These are phyloP conservation scores for Avena atlantica DNA, from an alignment of 176 grass and related monocot species.

Conservation along the genomic window DNA sequence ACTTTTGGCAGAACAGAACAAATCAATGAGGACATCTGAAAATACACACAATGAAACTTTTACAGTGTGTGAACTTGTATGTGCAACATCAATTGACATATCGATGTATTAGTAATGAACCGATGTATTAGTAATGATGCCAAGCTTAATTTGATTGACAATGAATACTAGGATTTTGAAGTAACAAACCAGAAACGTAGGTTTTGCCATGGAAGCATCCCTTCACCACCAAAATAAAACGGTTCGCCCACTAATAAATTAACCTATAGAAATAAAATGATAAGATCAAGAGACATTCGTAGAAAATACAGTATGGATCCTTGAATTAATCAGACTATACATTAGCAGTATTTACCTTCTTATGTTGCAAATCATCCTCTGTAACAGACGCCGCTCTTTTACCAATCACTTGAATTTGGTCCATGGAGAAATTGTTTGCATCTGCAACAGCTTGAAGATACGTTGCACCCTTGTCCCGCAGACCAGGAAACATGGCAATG, in stretches of 20 bases:
- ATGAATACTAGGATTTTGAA: background rate
- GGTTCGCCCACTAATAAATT: conserved; percentile 79
- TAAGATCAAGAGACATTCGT: conserved; percentile 20
- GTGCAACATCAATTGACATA: background rate
- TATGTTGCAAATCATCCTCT: conserved; percentile 51
- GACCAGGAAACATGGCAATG: conserved; percentile 76
- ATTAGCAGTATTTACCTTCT: conserved; percentile 66
- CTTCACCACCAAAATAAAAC: conserved; percentile 88
- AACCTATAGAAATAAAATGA: conserved; percentile 57
- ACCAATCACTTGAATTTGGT: conserved; percentile 69
- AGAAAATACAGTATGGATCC: conserved; percentile 25
- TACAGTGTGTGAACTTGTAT: background rate
- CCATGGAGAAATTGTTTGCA: conserved; percentile 72
- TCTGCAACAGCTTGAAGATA: conserved; percentile 72
- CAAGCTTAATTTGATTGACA: conserved; percentile 7
- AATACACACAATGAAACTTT: background rate
- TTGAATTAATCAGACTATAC: background rate
- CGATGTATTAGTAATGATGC: background rate
- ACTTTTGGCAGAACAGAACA: background rate
- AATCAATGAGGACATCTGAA: background rate
- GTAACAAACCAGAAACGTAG: conserved; percentile 89
- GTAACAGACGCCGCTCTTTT: conserved; percentile 59
- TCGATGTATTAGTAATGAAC: background rate
- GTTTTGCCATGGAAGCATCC: conserved; percentile 92
- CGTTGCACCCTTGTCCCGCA: conserved; percentile 60